Conservation (phyloP, 192 early-diverging fungal genomes). For the Coemansia sp. region DNA sequence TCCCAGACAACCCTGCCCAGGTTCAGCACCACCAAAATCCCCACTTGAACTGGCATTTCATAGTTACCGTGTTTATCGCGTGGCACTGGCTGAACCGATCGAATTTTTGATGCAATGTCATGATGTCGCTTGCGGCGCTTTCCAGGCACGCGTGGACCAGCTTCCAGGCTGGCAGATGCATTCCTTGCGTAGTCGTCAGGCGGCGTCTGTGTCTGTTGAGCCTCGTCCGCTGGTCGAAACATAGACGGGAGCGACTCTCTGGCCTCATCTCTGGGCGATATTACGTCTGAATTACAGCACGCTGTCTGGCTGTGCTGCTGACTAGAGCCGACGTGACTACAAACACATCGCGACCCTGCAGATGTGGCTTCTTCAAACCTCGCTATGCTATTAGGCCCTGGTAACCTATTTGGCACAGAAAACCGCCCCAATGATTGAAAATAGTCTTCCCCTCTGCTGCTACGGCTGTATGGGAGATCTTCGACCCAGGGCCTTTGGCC, state of each 20-base stretch:
- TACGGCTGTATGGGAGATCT: neutral
- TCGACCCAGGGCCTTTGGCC: neutral
- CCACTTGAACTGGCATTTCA: constrained; percentile 75
- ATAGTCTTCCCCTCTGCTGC: neutral
- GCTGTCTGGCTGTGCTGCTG: neutral
- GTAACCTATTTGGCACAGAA: neutral
- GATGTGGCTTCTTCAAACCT: neutral
- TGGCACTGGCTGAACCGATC: constrained; percentile 46
- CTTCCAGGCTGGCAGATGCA: neutral
- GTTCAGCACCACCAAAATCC: constrained; percentile 69
- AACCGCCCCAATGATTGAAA: neutral
- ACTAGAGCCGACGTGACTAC: neutral
- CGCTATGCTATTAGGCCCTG: neutral
- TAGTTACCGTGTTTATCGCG: constrained; percentile 65
- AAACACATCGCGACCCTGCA: neutral
- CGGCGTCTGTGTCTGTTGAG: neutral
- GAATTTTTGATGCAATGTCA: constrained; percentile 39
- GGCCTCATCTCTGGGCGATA: neutral
- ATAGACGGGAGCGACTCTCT: neutral
- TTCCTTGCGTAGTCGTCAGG: neutral
- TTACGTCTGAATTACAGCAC: neutral
- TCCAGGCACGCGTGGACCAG: constrained; percentile 7
- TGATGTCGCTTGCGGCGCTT: constrained; percentile 48
- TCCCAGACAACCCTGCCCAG: constrained; percentile 78
- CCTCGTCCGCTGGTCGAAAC: neutral